Base-by-base conservation (phyloP, 495 filamentous ascomycete species). In the Chaetomium tenue region DNA sequence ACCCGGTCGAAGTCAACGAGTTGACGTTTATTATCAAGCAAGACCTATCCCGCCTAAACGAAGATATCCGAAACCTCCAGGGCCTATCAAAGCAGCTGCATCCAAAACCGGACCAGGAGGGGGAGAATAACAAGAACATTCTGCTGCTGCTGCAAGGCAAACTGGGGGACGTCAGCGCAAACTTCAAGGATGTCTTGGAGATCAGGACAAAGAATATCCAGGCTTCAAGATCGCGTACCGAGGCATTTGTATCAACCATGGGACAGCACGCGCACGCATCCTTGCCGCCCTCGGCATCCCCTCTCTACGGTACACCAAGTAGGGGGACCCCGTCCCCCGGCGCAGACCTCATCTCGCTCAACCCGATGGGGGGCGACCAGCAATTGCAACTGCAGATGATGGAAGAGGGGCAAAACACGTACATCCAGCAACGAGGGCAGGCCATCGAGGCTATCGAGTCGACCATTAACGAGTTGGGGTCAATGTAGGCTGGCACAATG, bases 171-270 rank as follows among this genome's bases (percentile, higher is more conserved):
- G 95, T 98, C 9, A 87, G 88, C 28, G 90, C 88, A 52, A 96
- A 91, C 73, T 98, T 98, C 84, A 97, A 98, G 70, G 93, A 97
- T 68, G 93, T 98, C 0, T 83, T 98, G 15, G 94, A 98, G 73
- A 91, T 97, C 25, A 88, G 94, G 37, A 98, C 94, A 52, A 97
- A 97, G 80, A 98, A 98, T 76, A 97, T 98, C 57, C 95, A 97
- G 76, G 95, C 95, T 15, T 93, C 91, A 51, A 84, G 91, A 42
- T 88, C 91, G 48, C 80, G 94, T 62, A 97, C 94, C 56, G 95
- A 98, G 74, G 94, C 97, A 71, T 98, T 98, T 66, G 90, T 98
- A 25, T 93, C 90, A 2, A 91, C 90, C 15, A 91, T 95, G 47
- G 90, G 89, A 3, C 86, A 89, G 47, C 91, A 93, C 55, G 74